Conservation (phyloP, 495 filamentous ascomycete genomes). For the Talaromyces trachyspermus region DNA sequence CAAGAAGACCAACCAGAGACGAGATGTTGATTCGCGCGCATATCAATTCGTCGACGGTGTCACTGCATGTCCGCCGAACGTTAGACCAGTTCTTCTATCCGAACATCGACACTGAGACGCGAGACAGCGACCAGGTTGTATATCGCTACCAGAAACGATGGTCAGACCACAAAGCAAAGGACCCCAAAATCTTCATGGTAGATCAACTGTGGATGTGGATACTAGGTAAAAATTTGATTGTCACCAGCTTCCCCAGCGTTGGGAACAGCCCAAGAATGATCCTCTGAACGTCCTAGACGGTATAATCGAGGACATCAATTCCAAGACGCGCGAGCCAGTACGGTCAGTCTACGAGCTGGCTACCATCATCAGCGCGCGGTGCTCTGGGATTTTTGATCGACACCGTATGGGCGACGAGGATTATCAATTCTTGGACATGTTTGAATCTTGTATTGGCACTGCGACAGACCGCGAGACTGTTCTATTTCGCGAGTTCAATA, state of each 20-base stretch:
- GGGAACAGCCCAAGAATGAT: conserved; percentile 64
- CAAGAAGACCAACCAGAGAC: conserved; percentile 38
- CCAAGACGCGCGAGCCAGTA: conserved; percentile 57
- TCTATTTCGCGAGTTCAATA: conserved; percentile 58
- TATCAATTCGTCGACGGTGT: conserved; percentile 44
- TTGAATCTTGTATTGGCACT: conserved; percentile 58
- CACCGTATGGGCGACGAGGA: conserved; percentile 55
- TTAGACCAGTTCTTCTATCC: conserved; percentile 68
- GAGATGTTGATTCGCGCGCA: conserved; percentile 60
- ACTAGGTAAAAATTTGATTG: conserved; percentile 54
- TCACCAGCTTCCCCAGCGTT: conserved; percentile 64
- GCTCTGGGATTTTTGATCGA: conserved; percentile 58
- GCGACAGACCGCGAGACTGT: conserved; percentile 56
- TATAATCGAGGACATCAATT: conserved; percentile 62
- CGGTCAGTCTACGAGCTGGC: conserved; percentile 58
- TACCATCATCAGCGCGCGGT: conserved; percentile 56
- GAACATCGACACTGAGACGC: conserved; percentile 57
- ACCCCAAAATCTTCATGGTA: conserved; percentile 67
- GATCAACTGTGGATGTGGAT: conserved; percentile 71
- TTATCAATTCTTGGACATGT: conserved; percentile 68
- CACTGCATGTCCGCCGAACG: conserved; percentile 59
- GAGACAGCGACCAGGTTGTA: conserved; percentile 65
- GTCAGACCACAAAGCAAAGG: conserved; percentile 22
- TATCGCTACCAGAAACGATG: conserved; percentile 49
- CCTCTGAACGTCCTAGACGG: conserved; percentile 56